Percentiles rank a stretch among this genome's conserved stretches.
phyloP scores from a whole-genome alignment of 139 green algal genomes.

The Deuterostichococcus epilithicus region DNA sequence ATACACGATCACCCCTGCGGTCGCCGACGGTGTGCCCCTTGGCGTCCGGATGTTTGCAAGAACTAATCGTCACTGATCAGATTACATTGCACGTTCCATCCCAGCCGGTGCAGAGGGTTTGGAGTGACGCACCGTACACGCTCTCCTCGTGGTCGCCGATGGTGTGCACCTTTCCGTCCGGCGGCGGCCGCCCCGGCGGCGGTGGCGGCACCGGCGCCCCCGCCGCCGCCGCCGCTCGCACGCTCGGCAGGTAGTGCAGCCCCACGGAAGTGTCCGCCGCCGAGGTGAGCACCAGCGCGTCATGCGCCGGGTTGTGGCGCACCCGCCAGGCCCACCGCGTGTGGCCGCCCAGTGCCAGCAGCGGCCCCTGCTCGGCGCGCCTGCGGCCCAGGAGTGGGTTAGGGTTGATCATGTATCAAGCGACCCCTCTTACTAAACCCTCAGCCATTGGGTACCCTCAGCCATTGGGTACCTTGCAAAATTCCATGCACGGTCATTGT shows the following conservation, averaged over 20 bases:
- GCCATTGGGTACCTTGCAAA: no score
- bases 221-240: constrained; percentile 12
- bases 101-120: neutral
- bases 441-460: no score
- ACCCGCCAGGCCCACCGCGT: constrained; percentile 81
- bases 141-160: constrained; percentile 83
- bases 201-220: neutral
- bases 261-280: constrained; percentile 65
- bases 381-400: no score
- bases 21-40: no score
- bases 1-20: no score
- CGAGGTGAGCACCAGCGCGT: constrained; percentile 62
- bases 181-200: neutral
- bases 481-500: no score
- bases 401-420: no score
- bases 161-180: constrained; percentile 50
- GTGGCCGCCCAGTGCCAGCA: constrained; percentile 67
- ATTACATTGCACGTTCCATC: no score
- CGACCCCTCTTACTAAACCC: no score
- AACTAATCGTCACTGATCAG: no score
- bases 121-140: constrained; percentile 48
- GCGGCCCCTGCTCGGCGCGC: constrained; percentile 16
- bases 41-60: no score
- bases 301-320: constrained; percentile 63
- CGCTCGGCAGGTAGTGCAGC: constrained; percentile 50